Conservation (phyloP, 495 filamentous ascomycete species). For the Penicillium paxilli region DNA sequence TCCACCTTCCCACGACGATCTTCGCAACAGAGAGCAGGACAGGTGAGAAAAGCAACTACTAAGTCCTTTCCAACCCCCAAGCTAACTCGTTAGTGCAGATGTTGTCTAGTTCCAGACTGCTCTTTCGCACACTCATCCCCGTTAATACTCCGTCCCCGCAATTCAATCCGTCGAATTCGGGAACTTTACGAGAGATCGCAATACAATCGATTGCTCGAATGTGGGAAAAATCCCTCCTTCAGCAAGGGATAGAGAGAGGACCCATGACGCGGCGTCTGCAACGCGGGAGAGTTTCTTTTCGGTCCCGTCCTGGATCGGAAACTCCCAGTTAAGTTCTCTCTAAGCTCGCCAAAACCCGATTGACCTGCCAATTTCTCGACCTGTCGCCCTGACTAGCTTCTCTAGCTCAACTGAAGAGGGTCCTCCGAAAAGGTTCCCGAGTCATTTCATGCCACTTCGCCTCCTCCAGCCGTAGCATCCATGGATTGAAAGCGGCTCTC, state of each 20-base stretch:
- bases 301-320: neutral
- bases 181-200: slow-evolving; percentile 7
- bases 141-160: slow-evolving; percentile 19
- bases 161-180: slow-evolving; percentile 1
- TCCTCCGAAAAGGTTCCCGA: slow-evolving; percentile 2
- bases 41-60: neutral
- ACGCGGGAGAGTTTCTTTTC: neutral
- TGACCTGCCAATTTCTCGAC: neutral
- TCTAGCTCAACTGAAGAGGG: neutral
- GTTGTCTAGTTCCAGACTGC: neutral
- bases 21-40: slow-evolving; percentile 2
- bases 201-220: neutral
- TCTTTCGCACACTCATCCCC: slow-evolving; percentile 6
- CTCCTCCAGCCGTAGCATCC: too few species aligned
- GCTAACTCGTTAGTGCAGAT: neutral
- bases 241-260: slow-evolving; percentile 19
- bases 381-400: neutral
- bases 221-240: slow-evolving; percentile 1
- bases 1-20: slow-evolving; percentile 6
- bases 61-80: neutral
- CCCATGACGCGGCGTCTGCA: slow-evolving; percentile 16
- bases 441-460: neutral
- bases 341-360: neutral
- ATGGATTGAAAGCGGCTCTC: neutral
- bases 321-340: neutral